phyloP scores from a whole-genome alignment of 768 basidiomycete genomes.

The Boletus tylopilopsis region DNA sequence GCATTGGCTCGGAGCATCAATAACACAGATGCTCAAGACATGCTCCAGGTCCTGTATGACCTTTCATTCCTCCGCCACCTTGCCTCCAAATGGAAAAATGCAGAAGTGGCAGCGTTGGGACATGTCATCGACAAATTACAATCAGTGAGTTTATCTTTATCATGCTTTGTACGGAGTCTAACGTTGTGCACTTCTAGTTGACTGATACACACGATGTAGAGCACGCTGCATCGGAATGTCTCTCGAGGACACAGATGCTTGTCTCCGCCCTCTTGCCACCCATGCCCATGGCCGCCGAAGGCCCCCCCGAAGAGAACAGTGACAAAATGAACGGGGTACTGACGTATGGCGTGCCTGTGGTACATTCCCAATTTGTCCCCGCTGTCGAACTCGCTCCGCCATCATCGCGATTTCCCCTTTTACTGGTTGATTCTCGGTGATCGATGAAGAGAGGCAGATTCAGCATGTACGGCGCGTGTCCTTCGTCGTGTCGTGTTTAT shows the following conservation, averaged over 20 bases:
- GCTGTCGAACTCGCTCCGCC: slow-evolving; percentile 66
- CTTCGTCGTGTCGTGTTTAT: slow-evolving; percentile 9
- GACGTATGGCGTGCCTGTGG: slow-evolving; percentile 47
- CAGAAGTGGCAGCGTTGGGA: slow-evolving; percentile 21
- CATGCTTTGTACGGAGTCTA: neutral
- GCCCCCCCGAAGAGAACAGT: slow-evolving; percentile 22
- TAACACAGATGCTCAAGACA: slow-evolving; percentile 27
- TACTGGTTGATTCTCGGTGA: slow-evolving; percentile 50
- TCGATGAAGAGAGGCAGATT: slow-evolving; percentile 12
- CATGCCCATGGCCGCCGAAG: slow-evolving; percentile 16
- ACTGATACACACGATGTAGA: slow-evolving; percentile 20
- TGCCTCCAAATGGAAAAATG: slow-evolving; percentile 29
- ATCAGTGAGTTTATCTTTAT: slow-evolving; percentile 24
- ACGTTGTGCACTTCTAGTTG: slow-evolving; percentile 16
- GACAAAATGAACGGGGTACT: slow-evolving; percentile 46
- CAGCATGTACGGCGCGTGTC: slow-evolving; percentile 17
- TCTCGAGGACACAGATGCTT: slow-evolving; percentile 58
- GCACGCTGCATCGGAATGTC: slow-evolving; percentile 37
- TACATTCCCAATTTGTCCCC: slow-evolving; percentile 53
- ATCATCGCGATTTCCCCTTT: slow-evolving; percentile 69
- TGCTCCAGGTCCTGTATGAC: slow-evolving; percentile 39
- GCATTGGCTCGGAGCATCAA: slow-evolving; percentile 32
- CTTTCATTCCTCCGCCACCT: slow-evolving; percentile 47
- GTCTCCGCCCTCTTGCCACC: slow-evolving; percentile 55
- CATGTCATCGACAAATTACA: slow-evolving; percentile 23